Base-by-base conservation (phyloP, 164 flowering plant genomes). In the Akebia trifoliata region DNA sequence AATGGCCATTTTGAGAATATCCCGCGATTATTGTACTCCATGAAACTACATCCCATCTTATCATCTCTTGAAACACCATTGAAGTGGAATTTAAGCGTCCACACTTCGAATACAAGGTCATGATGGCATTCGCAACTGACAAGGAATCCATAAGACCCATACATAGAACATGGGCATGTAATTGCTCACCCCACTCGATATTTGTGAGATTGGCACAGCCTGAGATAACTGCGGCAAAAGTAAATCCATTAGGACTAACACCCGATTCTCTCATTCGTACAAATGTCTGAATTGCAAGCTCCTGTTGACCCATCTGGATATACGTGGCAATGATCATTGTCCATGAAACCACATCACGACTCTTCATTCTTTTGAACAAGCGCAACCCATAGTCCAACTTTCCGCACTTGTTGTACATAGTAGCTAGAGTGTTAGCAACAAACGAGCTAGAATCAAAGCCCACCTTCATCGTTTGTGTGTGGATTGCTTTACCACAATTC, bases 21-120 rank as follows among this genome's bases (percentile, higher is more conserved):
- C 80, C 86, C 6, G 79, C 74, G 44, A 91, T 81, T n/a, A 91
- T 76, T 1, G 90, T 78, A 69, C 85, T 91, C 96, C 97, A 91
- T 30, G 97, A 78, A 57, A 87, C 71, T 2, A 46, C 43, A 46
- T 58, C 53, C 32, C 38, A 45, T 0, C 28, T 54, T 7, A 6
- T 10, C 85, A 85, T 77, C 36, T 26, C 54, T 17, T 48, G 25
- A 37, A 59, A 59, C 40, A 59, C 31, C 62, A 59, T 37, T 48
- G 45, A 25, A 59, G 32, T 17, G 14, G 62, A 47, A 42, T 39
- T 24, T 39, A 80, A 36, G 31, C 69, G 48, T 10, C 88, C 95
- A 63, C 92, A 83, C 62, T 77, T 81, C n/a, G 97, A 68, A 70
- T 91, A 91, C 82, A 91, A 62, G 40, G 77, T 65, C 77, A 91